A percentile compares a stretch with the other conserved stretches of the same genome.
These are phyloP conservation scores for Sporothrix dimorphospora DNA, from an alignment of 2,329 filamentous ascomycete species.

Conservation along the genomic window DNA sequence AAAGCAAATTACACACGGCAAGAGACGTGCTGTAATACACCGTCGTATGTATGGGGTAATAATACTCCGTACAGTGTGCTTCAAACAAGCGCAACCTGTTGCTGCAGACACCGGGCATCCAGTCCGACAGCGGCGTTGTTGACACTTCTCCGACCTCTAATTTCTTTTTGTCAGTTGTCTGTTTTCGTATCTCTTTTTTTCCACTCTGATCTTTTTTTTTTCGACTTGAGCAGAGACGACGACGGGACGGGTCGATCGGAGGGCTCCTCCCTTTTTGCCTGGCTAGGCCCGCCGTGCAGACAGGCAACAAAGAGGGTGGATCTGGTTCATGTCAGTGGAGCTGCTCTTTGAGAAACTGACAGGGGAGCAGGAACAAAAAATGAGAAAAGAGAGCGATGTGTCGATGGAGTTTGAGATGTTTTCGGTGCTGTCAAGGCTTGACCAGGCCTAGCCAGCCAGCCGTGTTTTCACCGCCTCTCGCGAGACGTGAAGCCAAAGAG, in stretches of 20 bases:
- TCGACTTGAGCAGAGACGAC: slow-evolving; percentile 8
- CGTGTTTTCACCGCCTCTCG: slow-evolving; percentile 1
- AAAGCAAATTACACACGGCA: not conserved
- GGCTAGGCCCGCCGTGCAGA: not conserved
- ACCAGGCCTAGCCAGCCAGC: not conserved
- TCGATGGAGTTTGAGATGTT: not conserved
- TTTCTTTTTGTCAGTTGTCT: not conserved
- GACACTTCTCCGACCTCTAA: not conserved
- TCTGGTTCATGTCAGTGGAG: not conserved
- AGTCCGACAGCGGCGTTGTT: not conserved
- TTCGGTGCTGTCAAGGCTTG: not conserved
- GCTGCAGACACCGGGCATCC: not conserved
- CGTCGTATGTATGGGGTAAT: not conserved
- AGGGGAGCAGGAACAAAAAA: not conserved
- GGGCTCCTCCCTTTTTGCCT: not conserved
- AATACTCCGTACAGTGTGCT: not conserved
- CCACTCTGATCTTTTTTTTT: not conserved
- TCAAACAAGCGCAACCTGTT: not conserved
- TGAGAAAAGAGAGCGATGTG: not conserved
- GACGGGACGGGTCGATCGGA: slow-evolving; percentile 7
- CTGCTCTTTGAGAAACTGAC: too few relatives aligned
- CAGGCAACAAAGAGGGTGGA: not conserved
- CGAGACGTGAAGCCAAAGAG: not conserved
- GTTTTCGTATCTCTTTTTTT: not conserved
- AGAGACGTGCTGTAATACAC: slow-evolving; percentile 4